Evolutionary conservation across 2,329 filamentous ascomycete genomes (phyloP), one percentile per base, ranked within the genome.

Genomic region (Beauveria sp.): DNA sequence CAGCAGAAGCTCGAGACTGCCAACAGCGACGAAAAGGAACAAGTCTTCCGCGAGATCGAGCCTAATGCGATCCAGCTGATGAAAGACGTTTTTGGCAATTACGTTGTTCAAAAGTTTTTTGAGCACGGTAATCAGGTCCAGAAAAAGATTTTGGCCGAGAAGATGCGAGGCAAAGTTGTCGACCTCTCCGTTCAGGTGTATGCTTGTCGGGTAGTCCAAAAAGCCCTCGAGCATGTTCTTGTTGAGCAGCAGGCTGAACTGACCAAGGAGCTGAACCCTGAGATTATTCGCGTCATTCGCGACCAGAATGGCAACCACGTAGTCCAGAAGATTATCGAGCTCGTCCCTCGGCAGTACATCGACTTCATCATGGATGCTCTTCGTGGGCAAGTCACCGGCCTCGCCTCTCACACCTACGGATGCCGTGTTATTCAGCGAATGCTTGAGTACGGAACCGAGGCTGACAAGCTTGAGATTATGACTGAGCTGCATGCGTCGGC

Each of bases 11-110:
- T 99, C 3, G 90, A 94, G 72, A 89, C 86, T 1, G 94, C 94
- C 60, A 97, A 96, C 71, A 96, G 92, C 68, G 94, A 97, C 63
- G 93, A 97, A 70, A 97, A 97, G 75, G 91, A 96, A 37, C 87
- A 87, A 61, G 84, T 97, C 0, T 97, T 97, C 77, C 80, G 82
- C 0, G 94, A 97, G 73, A 91, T 99, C 51, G 84, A 90, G 67
- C 84, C 86, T 1, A 94, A 99, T 66, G 86, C 89, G 1, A 75
- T 96, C 34, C 91, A 93, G 69, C 78, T 99, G 53, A 97, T 96
- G 91, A 93, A 88, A 51, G 94, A 97, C 72, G 88, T 97, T 0
- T 99, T 97, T 70, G 94, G 94, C 59, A 99, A 99, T 73, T 99
- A 97, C 70, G 94, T 99, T 41, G 92, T 97, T 44, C 94, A 99